Conservation (phyloP, 345 rosid genomes). For the Rhodamnia rubescens region DNA sequence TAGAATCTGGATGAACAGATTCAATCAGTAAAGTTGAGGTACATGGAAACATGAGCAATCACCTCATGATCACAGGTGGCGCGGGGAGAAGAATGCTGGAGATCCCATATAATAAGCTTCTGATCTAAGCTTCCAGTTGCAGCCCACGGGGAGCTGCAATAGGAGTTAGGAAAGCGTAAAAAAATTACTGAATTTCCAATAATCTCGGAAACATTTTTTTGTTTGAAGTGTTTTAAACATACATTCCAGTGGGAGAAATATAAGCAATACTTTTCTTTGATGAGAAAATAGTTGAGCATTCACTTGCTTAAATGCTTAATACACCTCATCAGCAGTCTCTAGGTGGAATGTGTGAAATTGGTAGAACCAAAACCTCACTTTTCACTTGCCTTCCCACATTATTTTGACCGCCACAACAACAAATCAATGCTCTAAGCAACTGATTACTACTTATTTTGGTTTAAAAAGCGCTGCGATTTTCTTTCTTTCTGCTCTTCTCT, state of each 20-base stretch:
- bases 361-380: no score
- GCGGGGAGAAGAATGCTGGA: conserved; percentile 60
- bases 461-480: neutral
- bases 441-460: neutral
- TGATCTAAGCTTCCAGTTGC: conserved; percentile 86
- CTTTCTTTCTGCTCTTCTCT: neutral
- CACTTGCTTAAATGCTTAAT: neutral
- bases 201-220: neutral
- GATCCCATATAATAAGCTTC: conserved; percentile 81
- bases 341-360: no score
- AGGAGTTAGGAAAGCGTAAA: neutral
- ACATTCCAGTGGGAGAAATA: neutral
- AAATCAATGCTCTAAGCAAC: neutral
- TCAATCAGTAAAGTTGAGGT: neutral
- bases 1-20: neutral
- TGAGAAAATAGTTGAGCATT: neutral
- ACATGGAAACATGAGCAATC: neutral
- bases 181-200: neutral
- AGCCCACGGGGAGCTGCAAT: conserved; percentile 52
- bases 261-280: neutral
- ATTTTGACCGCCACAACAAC: no score
- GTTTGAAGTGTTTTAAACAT: neutral
- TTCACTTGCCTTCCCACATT: no score
- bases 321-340: neutral
- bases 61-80: conserved; percentile 73